Conservation (phyloP, 2,329 filamentous ascomycete genomes). For the Pseudopithomyces chartarum region DNA sequence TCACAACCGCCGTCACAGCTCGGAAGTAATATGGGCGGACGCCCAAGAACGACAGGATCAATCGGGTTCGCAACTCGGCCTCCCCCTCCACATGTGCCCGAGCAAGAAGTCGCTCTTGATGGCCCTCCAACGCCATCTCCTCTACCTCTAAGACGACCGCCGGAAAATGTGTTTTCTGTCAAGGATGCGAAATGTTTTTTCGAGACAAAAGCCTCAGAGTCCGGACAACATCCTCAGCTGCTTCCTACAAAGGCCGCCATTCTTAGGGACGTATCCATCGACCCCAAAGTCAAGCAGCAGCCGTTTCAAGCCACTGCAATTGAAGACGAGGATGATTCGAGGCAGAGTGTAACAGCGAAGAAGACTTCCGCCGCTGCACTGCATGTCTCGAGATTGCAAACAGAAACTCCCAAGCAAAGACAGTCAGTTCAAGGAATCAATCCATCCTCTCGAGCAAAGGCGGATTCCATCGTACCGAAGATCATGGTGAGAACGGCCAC, state of each 20-base stretch:
- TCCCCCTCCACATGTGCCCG: constrained; percentile 12
- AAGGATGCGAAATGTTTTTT: constrained; percentile 34
- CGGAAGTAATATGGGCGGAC: constrained; percentile 24
- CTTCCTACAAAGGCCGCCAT: constrained; percentile 15
- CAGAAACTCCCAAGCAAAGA: constrained; percentile 11
- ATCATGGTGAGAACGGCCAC: constrained; percentile 12
- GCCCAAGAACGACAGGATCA: constrained; percentile 21
- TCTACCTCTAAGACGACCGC: constrained; percentile 10
- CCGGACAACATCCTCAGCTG: constrained; percentile 13
- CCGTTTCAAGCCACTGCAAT: neutral
- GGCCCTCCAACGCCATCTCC: constrained; percentile 10
- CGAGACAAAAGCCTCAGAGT: constrained; percentile 30
- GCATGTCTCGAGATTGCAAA: constrained; percentile 9
- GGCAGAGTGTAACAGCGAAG: neutral
- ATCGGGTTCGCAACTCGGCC: constrained; percentile 26
- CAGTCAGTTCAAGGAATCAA: constrained; percentile 14
- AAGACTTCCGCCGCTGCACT: constrained; percentile 10
- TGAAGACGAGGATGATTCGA: constrained; percentile 4
- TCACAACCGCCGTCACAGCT: constrained; percentile 29
- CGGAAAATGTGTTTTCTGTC: constrained; percentile 27
- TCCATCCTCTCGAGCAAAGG: constrained; percentile 13
- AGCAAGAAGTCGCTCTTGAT: constrained; percentile 11
- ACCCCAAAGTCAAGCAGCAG: constrained; percentile 4
- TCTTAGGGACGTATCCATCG: constrained; percentile 6
- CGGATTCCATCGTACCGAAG: constrained; percentile 9